Percentiles rank a stretch among this genome's conserved stretches.
Conservation (phyloP, 495 filamentous ascomycete species). For the Penicillium salamii region DNA sequence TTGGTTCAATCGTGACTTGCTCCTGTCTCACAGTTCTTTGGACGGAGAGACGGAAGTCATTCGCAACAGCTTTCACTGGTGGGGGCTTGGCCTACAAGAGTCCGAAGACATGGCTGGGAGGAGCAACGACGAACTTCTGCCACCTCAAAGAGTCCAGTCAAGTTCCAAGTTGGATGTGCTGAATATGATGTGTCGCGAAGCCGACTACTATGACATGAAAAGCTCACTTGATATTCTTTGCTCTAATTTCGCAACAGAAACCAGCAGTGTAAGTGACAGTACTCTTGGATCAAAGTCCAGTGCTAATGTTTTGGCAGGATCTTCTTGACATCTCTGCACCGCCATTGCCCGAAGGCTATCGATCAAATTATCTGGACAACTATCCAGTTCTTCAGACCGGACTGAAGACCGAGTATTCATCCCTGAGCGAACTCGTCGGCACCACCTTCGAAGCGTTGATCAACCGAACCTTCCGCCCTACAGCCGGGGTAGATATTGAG, state of each 20-base stretch:
- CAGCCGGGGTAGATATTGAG: constrained; percentile 19
- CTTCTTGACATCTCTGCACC: constrained; percentile 61
- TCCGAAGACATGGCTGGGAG: constrained; percentile 24
- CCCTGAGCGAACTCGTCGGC: constrained; percentile 31
- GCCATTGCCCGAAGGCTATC: constrained; percentile 53
- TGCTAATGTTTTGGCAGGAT: constrained; percentile 38
- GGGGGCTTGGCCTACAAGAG: constrained; percentile 39
- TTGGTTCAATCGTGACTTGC: constrained; percentile 60
- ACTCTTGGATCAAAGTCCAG: not conserved
- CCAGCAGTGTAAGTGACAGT: constrained; percentile 23
- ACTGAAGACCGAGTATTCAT: constrained; percentile 38
- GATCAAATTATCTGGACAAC: constrained; percentile 63
- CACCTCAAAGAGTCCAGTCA: constrained; percentile 6
- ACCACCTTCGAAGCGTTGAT: constrained; percentile 36
- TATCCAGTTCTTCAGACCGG: constrained; percentile 57
- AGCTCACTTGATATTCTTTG: constrained; percentile 40
- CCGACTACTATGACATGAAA: constrained; percentile 32
- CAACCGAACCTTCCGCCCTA: constrained; percentile 31
- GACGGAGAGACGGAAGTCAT: constrained; percentile 29
- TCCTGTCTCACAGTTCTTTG: constrained; percentile 17
- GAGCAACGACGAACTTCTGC: constrained; percentile 5
- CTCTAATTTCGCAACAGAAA: constrained; percentile 27
- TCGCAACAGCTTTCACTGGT: constrained; percentile 36
- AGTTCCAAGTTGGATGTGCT: constrained; percentile 26
- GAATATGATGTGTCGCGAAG: constrained; percentile 24